These are phyloP conservation scores for Wallacemonas collosoma DNA, from an alignment of 208 protist species.

Conservation along the genomic window DNA sequence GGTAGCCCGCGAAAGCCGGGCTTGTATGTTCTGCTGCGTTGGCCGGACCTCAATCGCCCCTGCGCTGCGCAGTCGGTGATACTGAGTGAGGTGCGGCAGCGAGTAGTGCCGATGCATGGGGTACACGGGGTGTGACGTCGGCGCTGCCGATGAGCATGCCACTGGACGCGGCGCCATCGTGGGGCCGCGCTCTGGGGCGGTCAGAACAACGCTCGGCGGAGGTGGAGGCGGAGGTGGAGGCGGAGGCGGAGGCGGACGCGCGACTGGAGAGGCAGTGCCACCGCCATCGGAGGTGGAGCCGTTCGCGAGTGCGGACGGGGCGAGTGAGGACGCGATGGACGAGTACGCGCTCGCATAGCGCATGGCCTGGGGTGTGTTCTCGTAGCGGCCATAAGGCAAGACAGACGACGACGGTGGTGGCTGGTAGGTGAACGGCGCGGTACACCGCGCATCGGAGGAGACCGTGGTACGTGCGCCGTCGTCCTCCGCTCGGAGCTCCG, in stretches of 20 bases:
- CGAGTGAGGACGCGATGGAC: constrained; percentile 1
- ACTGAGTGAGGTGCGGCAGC: constrained; percentile 8
- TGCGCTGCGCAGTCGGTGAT: constrained; percentile 8
- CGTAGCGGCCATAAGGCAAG: not conserved
- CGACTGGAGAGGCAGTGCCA: not conserved
- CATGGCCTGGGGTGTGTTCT: not conserved
- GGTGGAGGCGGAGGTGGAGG: too few relatives aligned
- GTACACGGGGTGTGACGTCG: not conserved
- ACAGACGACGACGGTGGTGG: not conserved
- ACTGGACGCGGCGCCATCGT: too few relatives aligned
- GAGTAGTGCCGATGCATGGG: constrained; percentile 14
- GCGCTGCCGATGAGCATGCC: not conserved
- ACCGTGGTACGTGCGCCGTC: not conserved
- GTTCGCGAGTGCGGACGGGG: not conserved
- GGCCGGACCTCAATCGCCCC: not conserved
- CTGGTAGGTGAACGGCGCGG: not conserved
- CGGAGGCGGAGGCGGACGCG: too few relatives aligned
- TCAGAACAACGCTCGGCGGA: too few relatives aligned
- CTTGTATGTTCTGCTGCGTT: constrained; percentile 1
- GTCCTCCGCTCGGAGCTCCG: not conserved
- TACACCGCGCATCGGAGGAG: not conserved
- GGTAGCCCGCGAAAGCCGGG: not conserved
- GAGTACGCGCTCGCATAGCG: constrained; percentile 15
- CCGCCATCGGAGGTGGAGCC: not conserved
- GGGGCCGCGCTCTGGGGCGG: too few relatives aligned